Evolutionary conservation across 2,329 filamentous ascomycete species (phyloP).

Genomic region (Aspergillus felis): DNA sequence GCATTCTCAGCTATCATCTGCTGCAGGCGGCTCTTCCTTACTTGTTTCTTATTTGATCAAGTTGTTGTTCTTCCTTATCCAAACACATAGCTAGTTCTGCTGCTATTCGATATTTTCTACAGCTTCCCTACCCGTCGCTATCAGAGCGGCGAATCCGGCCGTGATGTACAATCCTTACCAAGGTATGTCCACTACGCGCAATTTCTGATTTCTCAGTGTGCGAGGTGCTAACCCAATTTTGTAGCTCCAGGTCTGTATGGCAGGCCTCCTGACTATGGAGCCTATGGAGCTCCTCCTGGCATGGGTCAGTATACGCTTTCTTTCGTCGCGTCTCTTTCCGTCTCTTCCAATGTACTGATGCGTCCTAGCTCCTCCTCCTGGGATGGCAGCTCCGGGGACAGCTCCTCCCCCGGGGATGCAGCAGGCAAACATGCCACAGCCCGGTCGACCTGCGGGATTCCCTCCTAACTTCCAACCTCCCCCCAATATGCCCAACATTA

Average conservation of each 20-base stretch:
- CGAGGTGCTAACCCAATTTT: slow-evolving; percentile 8
- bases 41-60: neutral
- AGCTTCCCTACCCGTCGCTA: neutral
- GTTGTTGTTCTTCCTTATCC: slow-evolving; percentile 4
- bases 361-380: slow-evolving; percentile 65
- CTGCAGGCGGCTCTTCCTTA: neutral
- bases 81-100: neutral
- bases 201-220: neutral
- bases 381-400: slow-evolving; percentile 76
- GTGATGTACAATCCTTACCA: slow-evolving; percentile 46
- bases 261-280: slow-evolving; percentile 68
- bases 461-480: slow-evolving; percentile 84
- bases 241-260: slow-evolving; percentile 59
- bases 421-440: slow-evolving; percentile 67
- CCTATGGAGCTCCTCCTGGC: slow-evolving; percentile 72
- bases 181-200: slow-evolving; percentile 23
- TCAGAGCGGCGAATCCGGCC: slow-evolving; percentile 13
- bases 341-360: slow-evolving; percentile 15
- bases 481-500: slow-evolving; percentile 92
- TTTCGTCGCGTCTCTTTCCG: neutral
- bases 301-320: slow-evolving; percentile 59
- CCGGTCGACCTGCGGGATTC: slow-evolving; percentile 75
- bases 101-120: neutral
- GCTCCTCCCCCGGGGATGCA: slow-evolving; percentile 73
- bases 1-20: neutral